These are phyloP conservation scores for Chytriomyces confervae DNA, from an alignment of 192 early-diverging fungal species.

Conservation along the genomic window DNA sequence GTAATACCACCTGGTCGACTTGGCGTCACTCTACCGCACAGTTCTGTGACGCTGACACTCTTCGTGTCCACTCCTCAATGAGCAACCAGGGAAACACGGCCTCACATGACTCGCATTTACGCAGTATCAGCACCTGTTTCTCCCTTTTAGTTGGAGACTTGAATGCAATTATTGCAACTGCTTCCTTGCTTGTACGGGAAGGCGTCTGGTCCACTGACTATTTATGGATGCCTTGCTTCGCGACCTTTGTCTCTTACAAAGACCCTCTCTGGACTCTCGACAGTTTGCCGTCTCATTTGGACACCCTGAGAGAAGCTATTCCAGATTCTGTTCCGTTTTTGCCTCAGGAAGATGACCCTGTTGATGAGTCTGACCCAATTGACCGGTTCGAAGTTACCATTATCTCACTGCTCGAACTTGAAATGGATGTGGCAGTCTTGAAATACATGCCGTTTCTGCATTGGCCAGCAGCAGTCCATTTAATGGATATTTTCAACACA, in stretches of 20 bases:
- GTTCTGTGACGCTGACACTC: no score
- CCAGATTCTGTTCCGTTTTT: not conserved
- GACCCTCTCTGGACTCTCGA: not conserved
- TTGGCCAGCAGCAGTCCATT: not conserved
- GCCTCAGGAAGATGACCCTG: not conserved
- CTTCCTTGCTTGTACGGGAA: not conserved
- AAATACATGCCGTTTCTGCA: not conserved
- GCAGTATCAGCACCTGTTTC: no score
- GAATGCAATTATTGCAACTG: not conserved
- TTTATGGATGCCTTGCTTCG: not conserved
- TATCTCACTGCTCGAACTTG: not conserved
- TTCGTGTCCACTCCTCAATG: no score
- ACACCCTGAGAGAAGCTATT: not conserved
- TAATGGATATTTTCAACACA: not conserved
- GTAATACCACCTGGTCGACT: no score
- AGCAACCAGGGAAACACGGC: no score
- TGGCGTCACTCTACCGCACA: no score
- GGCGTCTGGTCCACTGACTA: not conserved
- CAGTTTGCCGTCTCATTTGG: not conserved
- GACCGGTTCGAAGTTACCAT: not conserved
- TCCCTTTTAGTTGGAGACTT: no score
- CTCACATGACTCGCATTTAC: no score
- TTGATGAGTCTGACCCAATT: not conserved
- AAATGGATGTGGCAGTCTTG: not conserved
- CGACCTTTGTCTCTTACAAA: not conserved